Base-by-base conservation (phyloP, 2,329 filamentous ascomycete species). In the Arthrobotrys sphaeroides region DNA sequence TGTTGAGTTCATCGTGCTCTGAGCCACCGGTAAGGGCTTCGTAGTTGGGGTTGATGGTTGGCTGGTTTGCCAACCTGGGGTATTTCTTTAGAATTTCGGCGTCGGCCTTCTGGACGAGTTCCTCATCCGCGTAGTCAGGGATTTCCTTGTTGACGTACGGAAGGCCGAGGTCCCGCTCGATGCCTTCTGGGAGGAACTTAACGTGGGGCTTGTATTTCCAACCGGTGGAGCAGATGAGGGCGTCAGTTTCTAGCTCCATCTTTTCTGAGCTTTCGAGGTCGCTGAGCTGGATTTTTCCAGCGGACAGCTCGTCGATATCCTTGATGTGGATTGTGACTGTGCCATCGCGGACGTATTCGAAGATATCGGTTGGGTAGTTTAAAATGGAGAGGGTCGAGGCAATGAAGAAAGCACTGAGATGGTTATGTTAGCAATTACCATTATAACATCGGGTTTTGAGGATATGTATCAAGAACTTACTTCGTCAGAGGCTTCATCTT, bases 291-390 rank as follows among this genome's bases (percentile, higher is more conserved):
- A 90, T 84, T 0, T 82, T 84, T 13, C 83, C 80, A 1, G 82
- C 78, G 5, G 83, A 82, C 3, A 90, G 82, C 18, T 81, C 79
- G 0, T 81, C 81, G 5, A 90, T 83, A 72, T 89, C 85, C 10
- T 84, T 85, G 16, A 88, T 82, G 72, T 88, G 84, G 2, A 90
- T 81, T 9, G 82, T 82, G 55, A 90, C 84, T 43, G 81, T 84
- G n/a, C 86, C 87, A 16, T 82, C 79, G 38, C 83, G 83, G 13
- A 90, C 84, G 12, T 88, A 81, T 2, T 88, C 86, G 77, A 88
- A 87, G 78, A 90, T 86, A 78, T 87, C 83, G 2, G 83, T 86
- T 0, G 85, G 83, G 78, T 88, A 90, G 80, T 89, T 90, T 61
- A 88, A 83, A 59, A 91, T 89, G 60, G 86, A 86, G 22, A 90